Base-by-base conservation (phyloP, 768 basidiomycete species). In the Galerina sulciceps region DNA sequence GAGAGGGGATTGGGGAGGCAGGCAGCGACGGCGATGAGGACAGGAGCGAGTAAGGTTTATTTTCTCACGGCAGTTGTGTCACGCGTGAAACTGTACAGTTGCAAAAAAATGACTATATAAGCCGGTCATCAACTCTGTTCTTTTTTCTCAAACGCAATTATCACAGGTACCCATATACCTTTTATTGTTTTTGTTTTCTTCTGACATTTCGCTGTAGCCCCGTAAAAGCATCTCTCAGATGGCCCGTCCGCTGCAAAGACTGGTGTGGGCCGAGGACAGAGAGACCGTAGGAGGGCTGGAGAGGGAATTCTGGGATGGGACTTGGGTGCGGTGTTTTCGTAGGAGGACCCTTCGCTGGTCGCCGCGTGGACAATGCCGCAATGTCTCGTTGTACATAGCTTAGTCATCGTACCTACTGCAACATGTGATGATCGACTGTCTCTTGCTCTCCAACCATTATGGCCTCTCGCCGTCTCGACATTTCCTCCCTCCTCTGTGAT, bases 141-240 rank as follows among this genome's bases (percentile, higher is more conserved):
- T 8, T 10, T 63, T 48, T 55, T 60, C 58, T n/a, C n/a, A n/a
- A 85, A 88, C 85, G 85, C 86, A 82, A 79, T 82, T 44, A n/a
- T 60, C 80, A 86, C 89, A 88, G 86, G 88, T 87, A 65, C 62
- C 84, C 18, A 49, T 2, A 10, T 59, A 2, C 43, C 10, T 44
- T 23, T 35, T 6, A 34, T 51, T 38, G 36, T 23, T 35, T 15
- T 35, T 31, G 26, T 31, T 31, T 4, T 31, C 8, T 31, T 31
- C 69, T 76, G 53, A 71, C 60, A 6, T 18, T 23, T 1, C 13
- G 34, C 20, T 52, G 36, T 62, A 91, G 90, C 84, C 83, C 70
- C 77, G 78, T 70, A 85, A 91, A 93, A 93, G 91, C 91, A 93
- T 93, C 91, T 92, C 88, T 83, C 86, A 81, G 89, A 93, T 68